These are phyloP conservation scores for Lachnellula hyalina DNA, from an alignment of 2,329 filamentous ascomycete species.

Conservation along the genomic window DNA sequence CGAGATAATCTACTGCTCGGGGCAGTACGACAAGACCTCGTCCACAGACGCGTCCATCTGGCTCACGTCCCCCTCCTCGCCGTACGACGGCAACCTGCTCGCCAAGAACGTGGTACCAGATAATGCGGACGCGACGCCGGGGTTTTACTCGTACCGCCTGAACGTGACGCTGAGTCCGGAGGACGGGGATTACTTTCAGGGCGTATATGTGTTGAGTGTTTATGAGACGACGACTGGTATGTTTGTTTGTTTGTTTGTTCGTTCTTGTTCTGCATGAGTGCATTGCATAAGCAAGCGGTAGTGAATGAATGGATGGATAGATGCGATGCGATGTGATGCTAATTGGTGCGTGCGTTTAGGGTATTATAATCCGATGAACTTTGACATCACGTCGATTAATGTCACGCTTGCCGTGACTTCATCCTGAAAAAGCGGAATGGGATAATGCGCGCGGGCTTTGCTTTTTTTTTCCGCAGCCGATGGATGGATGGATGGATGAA, in stretches of 20 bases:
- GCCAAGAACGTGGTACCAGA: neutral
- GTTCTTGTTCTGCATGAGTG: too few relatives aligned
- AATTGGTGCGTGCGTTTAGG: neutral
- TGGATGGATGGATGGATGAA: too few relatives aligned
- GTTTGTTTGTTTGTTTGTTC: too few relatives aligned
- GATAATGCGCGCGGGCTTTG: too few relatives aligned
- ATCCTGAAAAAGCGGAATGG: neutral
- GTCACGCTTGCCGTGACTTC: neutral
- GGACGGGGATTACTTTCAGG: neutral
- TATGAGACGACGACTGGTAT: neutral
- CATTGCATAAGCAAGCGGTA: too few relatives aligned
- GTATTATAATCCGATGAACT: neutral
- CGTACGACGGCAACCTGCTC: neutral
- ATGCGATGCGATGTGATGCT: neutral
- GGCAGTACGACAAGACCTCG: neutral
- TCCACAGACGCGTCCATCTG: neutral
- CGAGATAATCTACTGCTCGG: neutral
- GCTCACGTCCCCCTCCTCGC: neutral
- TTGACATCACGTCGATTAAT: neutral
- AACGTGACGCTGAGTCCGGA: neutral
- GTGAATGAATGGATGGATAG: neutral
- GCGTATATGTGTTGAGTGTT: neutral
- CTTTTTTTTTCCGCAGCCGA: too few relatives aligned
- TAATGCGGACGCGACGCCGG: neutral
- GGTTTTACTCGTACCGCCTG: neutral